A percentile compares a stretch with the other conserved stretches of the same genome.
Evolutionary conservation across 148 eudicot species (phyloP).

Genomic region (Fagopyrum esculentum): DNA sequence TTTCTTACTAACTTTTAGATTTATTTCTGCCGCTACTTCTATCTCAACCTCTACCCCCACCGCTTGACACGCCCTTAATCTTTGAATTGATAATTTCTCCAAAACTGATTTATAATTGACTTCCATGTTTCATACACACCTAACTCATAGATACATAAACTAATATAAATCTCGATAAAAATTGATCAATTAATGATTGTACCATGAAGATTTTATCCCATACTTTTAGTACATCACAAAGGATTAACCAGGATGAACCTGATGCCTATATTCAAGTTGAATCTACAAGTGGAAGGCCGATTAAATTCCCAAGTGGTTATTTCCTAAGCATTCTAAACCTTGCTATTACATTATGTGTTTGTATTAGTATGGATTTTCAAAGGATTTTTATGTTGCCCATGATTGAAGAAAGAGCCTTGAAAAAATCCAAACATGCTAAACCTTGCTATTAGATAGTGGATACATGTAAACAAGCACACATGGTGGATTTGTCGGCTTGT

Average conservation of each 20-base stretch:
- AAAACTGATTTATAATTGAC: too few species aligned
- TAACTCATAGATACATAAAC: background rate
- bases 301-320: too few species aligned
- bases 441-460: background rate
- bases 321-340: background rate
- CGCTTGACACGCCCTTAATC: too few species aligned
- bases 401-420: background rate
- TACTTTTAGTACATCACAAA: too few species aligned
- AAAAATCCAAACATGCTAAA: background rate
- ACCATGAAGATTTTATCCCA: background rate
- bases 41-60: too few species aligned
- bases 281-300: background rate
- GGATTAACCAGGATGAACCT: background rate
- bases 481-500: background rate
- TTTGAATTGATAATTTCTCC: too few species aligned
- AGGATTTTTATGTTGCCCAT: background rate
- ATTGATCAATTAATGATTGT: background rate
- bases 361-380: background rate
- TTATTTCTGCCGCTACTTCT: too few species aligned
- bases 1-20: too few species aligned
- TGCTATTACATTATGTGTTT: background rate
- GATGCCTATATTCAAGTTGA: background rate
- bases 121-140: background rate
- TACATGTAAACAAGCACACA: background rate
- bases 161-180: background rate